Conservation (phyloP, 331 rosid genomes). For the Pyracantha coccinea region DNA sequence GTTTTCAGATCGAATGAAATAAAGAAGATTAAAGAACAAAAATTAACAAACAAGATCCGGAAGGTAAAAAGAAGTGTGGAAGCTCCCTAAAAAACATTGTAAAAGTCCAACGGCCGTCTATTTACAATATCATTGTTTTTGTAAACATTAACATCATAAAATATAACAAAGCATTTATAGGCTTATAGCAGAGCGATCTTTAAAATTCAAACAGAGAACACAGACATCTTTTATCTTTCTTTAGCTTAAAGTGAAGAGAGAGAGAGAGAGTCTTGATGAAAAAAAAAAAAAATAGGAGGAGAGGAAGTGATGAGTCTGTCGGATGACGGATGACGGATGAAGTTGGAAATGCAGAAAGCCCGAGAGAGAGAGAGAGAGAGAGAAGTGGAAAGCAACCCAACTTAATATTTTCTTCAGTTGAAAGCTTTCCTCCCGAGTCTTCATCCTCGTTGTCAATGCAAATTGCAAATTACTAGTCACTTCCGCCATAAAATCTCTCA, state of each 20-base stretch:
- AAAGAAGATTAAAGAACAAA: too few species aligned
- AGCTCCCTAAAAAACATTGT: background rate
- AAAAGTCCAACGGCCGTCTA: background rate
- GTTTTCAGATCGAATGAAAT: too few species aligned
- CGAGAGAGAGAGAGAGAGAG: background rate
- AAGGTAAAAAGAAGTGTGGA: background rate
- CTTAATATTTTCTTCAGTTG: conserved; percentile 30
- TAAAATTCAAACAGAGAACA: conserved; percentile 6
- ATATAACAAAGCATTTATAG: background rate
- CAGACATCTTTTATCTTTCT: background rate
- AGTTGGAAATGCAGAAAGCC: background rate
- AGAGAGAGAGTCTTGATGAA: background rate
- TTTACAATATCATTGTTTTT: background rate
- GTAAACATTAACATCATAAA: background rate
- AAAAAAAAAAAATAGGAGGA: background rate
- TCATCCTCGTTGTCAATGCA: conserved; percentile 8
- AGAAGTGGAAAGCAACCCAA: conserved; percentile 14
- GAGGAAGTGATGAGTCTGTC: background rate
- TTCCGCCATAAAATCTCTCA: conserved; percentile 29
- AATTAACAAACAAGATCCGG: too few species aligned
- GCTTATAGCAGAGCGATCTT: background rate
- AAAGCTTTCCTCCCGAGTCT: conserved; percentile 24
- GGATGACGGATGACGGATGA: background rate
- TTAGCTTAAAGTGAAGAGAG: background rate
- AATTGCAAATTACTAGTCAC: conserved; percentile 27